Percentiles rank a stretch among this genome's conserved stretches.
These are phyloP conservation scores for Nothophoma quercina DNA, from an alignment of 2,329 filamentous ascomycete genomes.

Conservation along the genomic window DNA sequence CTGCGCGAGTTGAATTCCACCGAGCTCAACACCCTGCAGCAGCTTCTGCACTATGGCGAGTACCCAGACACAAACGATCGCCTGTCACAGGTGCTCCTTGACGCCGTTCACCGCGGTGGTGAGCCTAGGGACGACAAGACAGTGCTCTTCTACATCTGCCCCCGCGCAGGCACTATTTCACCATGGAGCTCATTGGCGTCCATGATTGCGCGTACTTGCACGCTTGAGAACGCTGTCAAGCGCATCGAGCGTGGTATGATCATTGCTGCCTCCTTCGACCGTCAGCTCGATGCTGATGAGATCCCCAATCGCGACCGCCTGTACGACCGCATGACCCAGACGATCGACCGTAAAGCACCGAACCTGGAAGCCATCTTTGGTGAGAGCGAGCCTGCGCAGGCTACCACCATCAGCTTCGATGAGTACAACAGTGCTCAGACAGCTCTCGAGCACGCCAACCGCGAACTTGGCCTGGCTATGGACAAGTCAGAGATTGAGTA, in stretches of 20 bases:
- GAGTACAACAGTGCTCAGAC: constrained; percentile 70
- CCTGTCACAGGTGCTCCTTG: constrained; percentile 54
- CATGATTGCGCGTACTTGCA: constrained; percentile 91
- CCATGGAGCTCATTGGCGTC: constrained; percentile 98
- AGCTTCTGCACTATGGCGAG: constrained; percentile 68
- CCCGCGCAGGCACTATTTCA: constrained; percentile 82
- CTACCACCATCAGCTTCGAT: constrained; percentile 77
- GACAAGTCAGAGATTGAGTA: constrained; percentile 93
- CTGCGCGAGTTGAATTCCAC: constrained; percentile 48
- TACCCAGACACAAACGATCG: constrained; percentile 56
- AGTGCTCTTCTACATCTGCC: constrained; percentile 74
- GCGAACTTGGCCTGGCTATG: constrained; percentile 81
- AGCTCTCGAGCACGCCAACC: constrained; percentile 83
- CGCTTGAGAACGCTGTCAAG: constrained; percentile 72
- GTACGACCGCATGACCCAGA: constrained; percentile 96
- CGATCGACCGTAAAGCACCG: constrained; percentile 71
- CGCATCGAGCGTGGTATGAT: constrained; percentile 88
- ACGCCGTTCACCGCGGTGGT: constrained; percentile 59
- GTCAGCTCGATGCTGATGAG: constrained; percentile 57
- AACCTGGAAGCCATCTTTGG: constrained; percentile 80
- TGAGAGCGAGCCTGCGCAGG: constrained; percentile 68
- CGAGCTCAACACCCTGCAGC: constrained; percentile 62
- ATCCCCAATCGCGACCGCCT: constrained; percentile 73
- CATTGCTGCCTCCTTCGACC: constrained; percentile 71
- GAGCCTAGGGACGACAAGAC: constrained; percentile 60